Base-by-base conservation (phyloP, 108 stramenopile species). In the Cylindrotheca closterium region DNA sequence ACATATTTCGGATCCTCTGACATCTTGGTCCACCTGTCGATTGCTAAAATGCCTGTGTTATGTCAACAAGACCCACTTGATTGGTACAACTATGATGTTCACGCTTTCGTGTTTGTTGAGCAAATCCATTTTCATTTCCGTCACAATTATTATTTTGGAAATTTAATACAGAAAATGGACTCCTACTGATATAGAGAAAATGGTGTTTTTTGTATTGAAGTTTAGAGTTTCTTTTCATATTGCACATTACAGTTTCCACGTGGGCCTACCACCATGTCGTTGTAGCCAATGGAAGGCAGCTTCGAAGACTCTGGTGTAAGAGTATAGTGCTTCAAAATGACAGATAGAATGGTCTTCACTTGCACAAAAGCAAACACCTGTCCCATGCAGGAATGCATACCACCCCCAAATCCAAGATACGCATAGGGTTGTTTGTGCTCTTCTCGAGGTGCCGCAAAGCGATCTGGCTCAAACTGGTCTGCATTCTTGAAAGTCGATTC, bases 371-470 rank as follows among this genome's bases (percentile, higher is more conserved):
- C 99, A 82, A 99, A 99, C 69, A 94, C 89, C 80, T 98, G 97
- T 51, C 99, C 99, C 94, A 98, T 97, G 76, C 99, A 99, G 54
- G 93, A 86, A 81, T 99, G 99, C 89, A 97, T 87, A 22, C 99
- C 99, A 37, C 95, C 97, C 52, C 99, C 99, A 70, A 99, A 99
- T 26, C 96, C 98, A 60, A 98, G 64, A 73, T 96, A 98, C 18
- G 97, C 87, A 75, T 89, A 99, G 25, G 95, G 96, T 24, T 63
- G 80, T 79, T 94, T 95, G 79, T 98, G 96, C 71, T 99, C 98
- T 79, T 99, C 95, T 26, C 97, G 81, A 17, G 84, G 87, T 4
- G 91, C 81, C 4, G 86, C 92, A 75, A 87, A 99, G 25, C 97
- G 93, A 81, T 99, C 98, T 4, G 98, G 98, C 70, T 99, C 97